Base-by-base conservation (phyloP, 2,329 filamentous ascomycete genomes). In the Alternaria dauci region DNA sequence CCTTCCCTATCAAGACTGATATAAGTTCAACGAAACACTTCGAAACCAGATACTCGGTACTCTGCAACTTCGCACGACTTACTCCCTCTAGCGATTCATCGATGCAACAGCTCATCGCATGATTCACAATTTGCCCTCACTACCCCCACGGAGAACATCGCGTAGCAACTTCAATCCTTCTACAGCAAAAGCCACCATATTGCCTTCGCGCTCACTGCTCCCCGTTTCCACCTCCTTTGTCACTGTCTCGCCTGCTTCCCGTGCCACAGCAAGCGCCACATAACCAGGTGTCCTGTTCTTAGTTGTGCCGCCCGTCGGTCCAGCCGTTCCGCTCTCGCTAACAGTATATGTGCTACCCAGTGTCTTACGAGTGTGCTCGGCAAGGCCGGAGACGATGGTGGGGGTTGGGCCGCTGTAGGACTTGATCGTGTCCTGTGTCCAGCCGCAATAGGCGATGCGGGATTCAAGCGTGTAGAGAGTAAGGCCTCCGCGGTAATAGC, bases 151-250 rank as follows among this genome's bases (percentile, higher is more conserved):
- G 41, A 89, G 81, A 34, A 87, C 83, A 76, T 89, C 87, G 68
- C 80, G 82, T 65, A 89, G 72, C 62, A 89, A 71, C 69, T 72
- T 83, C 78, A 89, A 76, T 25, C 79, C 86, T 73, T 87, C 86
- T 3, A 82, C 79, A 0, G 87, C 86, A 81, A 90, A 90, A 38
- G 76, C 75, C 59, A 89, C 81, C 88, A 90, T 90, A 70, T 90
- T 90, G 52, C 67, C 83, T 70, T 86, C 83, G 57, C 88, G 78
- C 69, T 89, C 79, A 8, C 81, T 83, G 25, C 83, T 74, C 8
- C 83, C 85, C 1, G 87, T 89, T 52, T 86, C 81, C 28, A 87
- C 68, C 73, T 89, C 88, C 55, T 81, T 82, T 54, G 81, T 85
- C 59, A 82, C 81, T 0, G 80, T 83, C 28, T 82, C 85, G 32